Evolutionary conservation across 495 filamentous ascomycete genomes (phyloP).

Genomic region (Lindgomyces ingoldianus): DNA sequence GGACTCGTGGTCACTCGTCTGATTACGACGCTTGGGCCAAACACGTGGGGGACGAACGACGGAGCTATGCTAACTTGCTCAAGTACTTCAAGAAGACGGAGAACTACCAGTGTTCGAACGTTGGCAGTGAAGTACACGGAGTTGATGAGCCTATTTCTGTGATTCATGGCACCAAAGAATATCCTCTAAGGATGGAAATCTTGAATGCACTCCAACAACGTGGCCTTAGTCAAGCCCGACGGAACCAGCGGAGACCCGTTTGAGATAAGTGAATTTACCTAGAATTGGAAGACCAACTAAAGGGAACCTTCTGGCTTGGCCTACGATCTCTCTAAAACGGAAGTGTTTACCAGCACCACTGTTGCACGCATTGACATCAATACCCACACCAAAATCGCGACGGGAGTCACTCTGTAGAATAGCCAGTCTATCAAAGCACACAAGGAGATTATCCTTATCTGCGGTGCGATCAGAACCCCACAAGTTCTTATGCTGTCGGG

Average conservation of each 20-base stretch:
- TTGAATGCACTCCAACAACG: background rate
- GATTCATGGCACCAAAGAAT: constrained; percentile 33
- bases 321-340: constrained; percentile 9
- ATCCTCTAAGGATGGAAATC: constrained; percentile 21
- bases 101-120: constrained; percentile 22
- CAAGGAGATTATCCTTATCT: too few species aligned
- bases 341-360: background rate
- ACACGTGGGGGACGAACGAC: constrained; percentile 49
- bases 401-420: constrained; percentile 5
- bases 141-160: constrained; percentile 39
- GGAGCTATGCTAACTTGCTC: constrained; percentile 51
- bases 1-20: constrained; percentile 54
- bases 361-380: constrained; percentile 16
- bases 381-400: background rate
- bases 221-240: background rate
- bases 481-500: too few species aligned
- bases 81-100: constrained; percentile 38
- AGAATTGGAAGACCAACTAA: background rate
- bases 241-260: constrained; percentile 3
- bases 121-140: constrained; percentile 35
- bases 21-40: constrained; percentile 61
- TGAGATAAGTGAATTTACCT: background rate
- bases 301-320: constrained; percentile 19
- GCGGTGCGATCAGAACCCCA: too few species aligned
- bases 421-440: too few species aligned